Percentiles rank a stretch among this genome's conserved stretches.
phyloP scores from a whole-genome alignment of 208 protist genomes.

The Leptomonas pyrrhocoris region DNA sequence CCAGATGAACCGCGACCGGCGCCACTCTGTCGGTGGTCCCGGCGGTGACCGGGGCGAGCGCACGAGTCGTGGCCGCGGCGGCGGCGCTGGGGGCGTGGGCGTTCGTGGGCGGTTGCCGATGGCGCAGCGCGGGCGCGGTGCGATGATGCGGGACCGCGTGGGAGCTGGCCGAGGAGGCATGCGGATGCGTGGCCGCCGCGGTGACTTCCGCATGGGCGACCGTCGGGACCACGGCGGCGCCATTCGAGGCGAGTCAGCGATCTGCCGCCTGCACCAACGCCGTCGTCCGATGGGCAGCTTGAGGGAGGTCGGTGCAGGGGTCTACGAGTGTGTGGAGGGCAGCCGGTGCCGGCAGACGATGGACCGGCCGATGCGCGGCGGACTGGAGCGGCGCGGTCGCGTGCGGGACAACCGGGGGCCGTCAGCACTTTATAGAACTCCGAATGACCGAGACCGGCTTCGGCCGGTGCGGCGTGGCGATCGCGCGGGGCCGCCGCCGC shows the following conservation, averaged over 20 bases:
- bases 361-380: conserved; percentile 22
- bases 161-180: conserved; percentile 39
- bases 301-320: conserved; percentile 67
- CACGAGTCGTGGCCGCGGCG: conserved; percentile 7
- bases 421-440: conserved; percentile 7
- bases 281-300: conserved; percentile 65
- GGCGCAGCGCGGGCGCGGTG: conserved; percentile 9
- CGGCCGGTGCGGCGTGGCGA: conserved; percentile 25
- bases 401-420: conserved; percentile 19
- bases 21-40: conserved; percentile 4
- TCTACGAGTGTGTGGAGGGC: conserved; percentile 76
- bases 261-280: conserved; percentile 75
- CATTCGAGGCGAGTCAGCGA: conserved; percentile 43
- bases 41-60: conserved; percentile 16
- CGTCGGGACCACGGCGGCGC: conserved; percentile 51
- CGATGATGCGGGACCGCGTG: conserved; percentile 43
- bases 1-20: conserved; percentile 33
- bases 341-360: conserved; percentile 30
- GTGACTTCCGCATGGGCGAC: conserved; percentile 9
- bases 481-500: conserved; percentile 5
- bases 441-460: conserved; percentile 3
- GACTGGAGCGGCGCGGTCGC: conserved; percentile 11
- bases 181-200: conserved; percentile 7
- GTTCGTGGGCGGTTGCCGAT: background rate
- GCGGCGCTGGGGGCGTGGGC: background rate